Conservation (phyloP, 805 yeast species). For the Starmerella geochares region DNA sequence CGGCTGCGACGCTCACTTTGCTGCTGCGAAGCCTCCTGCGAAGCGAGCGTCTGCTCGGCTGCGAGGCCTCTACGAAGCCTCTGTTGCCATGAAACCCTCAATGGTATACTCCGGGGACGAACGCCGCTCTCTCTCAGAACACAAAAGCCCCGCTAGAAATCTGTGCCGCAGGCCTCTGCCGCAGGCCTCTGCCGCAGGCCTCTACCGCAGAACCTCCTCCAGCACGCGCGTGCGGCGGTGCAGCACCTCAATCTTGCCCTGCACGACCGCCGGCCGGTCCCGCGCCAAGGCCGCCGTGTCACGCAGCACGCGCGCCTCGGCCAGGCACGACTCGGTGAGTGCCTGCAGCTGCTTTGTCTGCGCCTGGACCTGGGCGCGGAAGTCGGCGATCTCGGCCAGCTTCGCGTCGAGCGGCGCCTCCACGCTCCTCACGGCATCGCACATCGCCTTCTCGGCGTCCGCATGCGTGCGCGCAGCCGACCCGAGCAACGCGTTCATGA, state of each 20-base stretch:
- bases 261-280: slow-evolving; percentile 11
- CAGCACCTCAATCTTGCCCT: slow-evolving; percentile 46
- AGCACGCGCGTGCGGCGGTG: slow-evolving; percentile 65
- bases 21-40: too few species aligned
- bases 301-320: slow-evolving; percentile 5
- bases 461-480: slow-evolving; percentile 15
- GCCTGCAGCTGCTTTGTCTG: slow-evolving; percentile 16
- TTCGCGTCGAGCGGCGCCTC: slow-evolving; percentile 25
- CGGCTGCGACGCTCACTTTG: too few species aligned
- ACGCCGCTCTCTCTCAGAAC: too few species aligned
- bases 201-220: slow-evolving; percentile 30
- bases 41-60: too few species aligned
- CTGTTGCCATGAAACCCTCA: too few species aligned
- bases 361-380: slow-evolving; percentile 13
- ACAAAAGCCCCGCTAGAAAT: too few species aligned
- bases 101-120: too few species aligned
- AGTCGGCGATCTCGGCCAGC: slow-evolving; percentile 24
- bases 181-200: too few species aligned
- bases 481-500: slow-evolving; percentile 15
- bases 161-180: too few species aligned
- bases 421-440: slow-evolving; percentile 13
- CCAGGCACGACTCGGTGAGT: slow-evolving; percentile 9
- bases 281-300: background rate
- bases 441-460: slow-evolving; percentile 11
- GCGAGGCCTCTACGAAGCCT: too few species aligned